Evolutionary conservation across 345 rosid species (phyloP).

Genomic region (Eucalyptus regnans): DNA sequence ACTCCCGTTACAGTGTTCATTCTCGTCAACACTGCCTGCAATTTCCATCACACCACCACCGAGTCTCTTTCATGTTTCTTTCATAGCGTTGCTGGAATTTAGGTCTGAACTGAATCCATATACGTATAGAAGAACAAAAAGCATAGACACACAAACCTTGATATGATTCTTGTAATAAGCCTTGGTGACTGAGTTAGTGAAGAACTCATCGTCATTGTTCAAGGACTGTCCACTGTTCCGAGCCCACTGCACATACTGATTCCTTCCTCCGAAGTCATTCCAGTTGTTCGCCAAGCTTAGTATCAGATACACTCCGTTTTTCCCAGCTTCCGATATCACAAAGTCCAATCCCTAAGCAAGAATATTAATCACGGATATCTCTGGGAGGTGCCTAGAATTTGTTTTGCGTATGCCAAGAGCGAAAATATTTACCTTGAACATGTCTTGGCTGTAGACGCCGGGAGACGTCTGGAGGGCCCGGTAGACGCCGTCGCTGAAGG

Average conservation of each 20-base stretch:
- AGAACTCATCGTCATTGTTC: constrained; percentile 47
- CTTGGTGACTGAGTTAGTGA: constrained; percentile 32
- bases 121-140: neutral
- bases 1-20: constrained; percentile 52
- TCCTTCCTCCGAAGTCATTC: constrained; percentile 50
- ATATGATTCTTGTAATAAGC: constrained; percentile 54
- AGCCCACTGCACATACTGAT: constrained; percentile 64
- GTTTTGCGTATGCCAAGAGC: neutral
- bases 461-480: constrained; percentile 60
- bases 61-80: neutral
- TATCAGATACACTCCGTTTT: constrained; percentile 29
- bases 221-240: constrained; percentile 18
- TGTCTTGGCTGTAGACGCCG: constrained; percentile 45
- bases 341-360: constrained; percentile 52
- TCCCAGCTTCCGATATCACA: constrained; percentile 57
- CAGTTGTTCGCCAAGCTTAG: constrained; percentile 64
- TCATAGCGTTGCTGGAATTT: neutral
- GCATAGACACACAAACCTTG: constrained; percentile 17
- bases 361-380: neutral
- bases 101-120: neutral
- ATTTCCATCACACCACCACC: neutral
- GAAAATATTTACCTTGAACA: constrained; percentile 36
- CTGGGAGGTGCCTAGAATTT: neutral
- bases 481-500: constrained; percentile 55
- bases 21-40: constrained; percentile 66